phyloP scores from a whole-genome alignment of 2,329 filamentous ascomycete genomes.

The Xylariaceae sp. region DNA sequence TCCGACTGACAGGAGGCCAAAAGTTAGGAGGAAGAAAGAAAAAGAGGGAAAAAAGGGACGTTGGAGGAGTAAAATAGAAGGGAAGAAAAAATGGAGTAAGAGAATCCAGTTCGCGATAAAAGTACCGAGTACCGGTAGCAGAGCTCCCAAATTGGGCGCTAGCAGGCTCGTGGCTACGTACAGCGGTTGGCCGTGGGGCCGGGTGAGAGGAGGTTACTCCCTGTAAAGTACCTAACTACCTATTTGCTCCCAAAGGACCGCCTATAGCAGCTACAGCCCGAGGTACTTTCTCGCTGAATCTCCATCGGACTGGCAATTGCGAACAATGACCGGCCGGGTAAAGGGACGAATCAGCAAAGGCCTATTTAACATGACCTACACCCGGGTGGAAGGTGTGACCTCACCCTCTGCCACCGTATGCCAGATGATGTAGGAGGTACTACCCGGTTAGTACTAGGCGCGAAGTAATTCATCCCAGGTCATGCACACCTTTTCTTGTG shows the following conservation, averaged over 20 bases:
- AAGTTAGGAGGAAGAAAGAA: slow-evolving; percentile 6
- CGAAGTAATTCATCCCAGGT: too few species aligned
- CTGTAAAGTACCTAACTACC: too few species aligned
- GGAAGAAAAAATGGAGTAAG: slow-evolving; percentile 36
- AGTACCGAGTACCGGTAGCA: slow-evolving; percentile 23
- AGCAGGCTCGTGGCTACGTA: slow-evolving; percentile 9
- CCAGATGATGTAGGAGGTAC: not conserved
- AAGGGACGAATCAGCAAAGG: slow-evolving; percentile 32
- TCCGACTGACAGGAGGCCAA: slow-evolving; percentile 24
- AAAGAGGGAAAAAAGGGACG: slow-evolving; percentile 13
- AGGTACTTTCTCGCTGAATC: not conserved
- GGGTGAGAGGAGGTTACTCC: not conserved
- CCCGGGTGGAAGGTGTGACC: slow-evolving; percentile 23
- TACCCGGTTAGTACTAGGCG: not conserved
- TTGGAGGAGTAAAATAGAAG: slow-evolving; percentile 16
- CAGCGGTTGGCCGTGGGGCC: slow-evolving; percentile 4
- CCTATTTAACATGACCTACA: slow-evolving; percentile 14
- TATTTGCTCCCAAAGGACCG: slow-evolving; percentile 11
- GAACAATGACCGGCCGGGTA: slow-evolving; percentile 28
- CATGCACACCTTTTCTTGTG: too few species aligned
- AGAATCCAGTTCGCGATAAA: slow-evolving; percentile 34
- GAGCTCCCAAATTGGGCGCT: slow-evolving; percentile 17
- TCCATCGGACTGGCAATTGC: slow-evolving; percentile 1
- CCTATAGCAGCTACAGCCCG: not conserved
- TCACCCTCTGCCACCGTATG: slow-evolving; percentile 19